Evolutionary conservation across 352 stramenopile species (phyloP), one percentile per base, ranked within the genome.

Genomic region (Globisporangium orthogonon): DNA sequence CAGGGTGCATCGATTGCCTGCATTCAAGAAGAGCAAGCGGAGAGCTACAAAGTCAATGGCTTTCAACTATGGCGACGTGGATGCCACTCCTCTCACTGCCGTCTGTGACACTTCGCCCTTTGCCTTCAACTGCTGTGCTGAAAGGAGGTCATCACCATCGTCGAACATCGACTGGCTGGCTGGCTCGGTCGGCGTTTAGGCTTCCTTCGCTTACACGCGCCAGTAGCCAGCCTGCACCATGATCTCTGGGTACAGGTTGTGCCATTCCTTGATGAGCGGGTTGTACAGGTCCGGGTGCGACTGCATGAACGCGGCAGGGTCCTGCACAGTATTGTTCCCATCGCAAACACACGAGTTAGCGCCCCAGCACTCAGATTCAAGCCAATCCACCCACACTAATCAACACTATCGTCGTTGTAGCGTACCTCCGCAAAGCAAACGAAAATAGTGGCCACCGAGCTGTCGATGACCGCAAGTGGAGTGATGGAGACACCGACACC

Each of bases 391-490:
- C 6, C 33, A 37, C 33, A 37, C 33, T 9, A 9, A 37, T 37
- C 2, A 9, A 37, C 29, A 56, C 3, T 39, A 63, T 5, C 23
- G 2, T 52, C 63, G 15, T 23, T 1, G 23, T 23, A 23, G 23
- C 23, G 23, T 52, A 82, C 82, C 69, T 98, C 90, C 2, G 94
- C 94, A 67, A 98, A 99, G 74, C 94, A 98, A 13, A 99, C 95
- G 64, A 98, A 98, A 41, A 98, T 92, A 2, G 95, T 98, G 45
- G 96, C 94, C 17, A 98, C 90, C 3, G 93, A 97, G 61, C 86
- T 97, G 65, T 95, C 85, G 31, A 99, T 91, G 37, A 98, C 91
- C 48, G 86, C 85, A 37, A 98, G 74, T 37, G 96, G 78, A 10
- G 97, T 97, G 49, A 87, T 78, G 18, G 89, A 85, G 14, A 98